A percentile compares a stretch with the other conserved stretches of the same genome.
phyloP scores from a whole-genome alignment of 306 rosid species.

The Cyclanthera cordifolia region DNA sequence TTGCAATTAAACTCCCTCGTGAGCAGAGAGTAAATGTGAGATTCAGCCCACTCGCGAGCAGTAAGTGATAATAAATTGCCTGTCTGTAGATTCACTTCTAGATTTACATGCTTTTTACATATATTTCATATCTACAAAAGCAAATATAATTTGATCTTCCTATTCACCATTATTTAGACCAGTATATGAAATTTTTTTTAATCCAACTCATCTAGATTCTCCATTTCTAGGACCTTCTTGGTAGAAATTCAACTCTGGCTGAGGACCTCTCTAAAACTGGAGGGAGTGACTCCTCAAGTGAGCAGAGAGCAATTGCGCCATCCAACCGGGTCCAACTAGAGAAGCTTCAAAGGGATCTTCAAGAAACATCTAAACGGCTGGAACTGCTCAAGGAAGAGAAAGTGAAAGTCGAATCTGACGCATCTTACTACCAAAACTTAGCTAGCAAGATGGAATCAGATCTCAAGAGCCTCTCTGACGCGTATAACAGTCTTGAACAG shows the following conservation, averaged over 20 bases:
- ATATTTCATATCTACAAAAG: not conserved
- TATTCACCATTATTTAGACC: not conserved
- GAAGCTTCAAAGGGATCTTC: conserved; percentile 64
- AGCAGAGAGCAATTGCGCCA: conserved; percentile 48
- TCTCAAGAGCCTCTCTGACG: conserved; percentile 79
- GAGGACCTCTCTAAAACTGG: conserved; percentile 63
- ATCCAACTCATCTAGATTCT: not conserved
- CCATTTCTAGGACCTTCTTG: conserved; percentile 53
- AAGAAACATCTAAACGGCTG: conserved; percentile 58
- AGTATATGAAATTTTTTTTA: not conserved
- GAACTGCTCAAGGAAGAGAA: conserved; percentile 67
- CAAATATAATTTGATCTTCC: not conserved
- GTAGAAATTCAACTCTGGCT: conserved; percentile 71
- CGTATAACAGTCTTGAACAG: conserved; percentile 92
- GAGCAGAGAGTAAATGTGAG: too few species aligned
- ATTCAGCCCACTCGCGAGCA: too few species aligned
- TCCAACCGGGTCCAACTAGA: conserved; percentile 59
- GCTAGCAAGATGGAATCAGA: conserved; percentile 87
- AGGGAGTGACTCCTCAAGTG: conserved; percentile 29
- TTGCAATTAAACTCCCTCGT: too few species aligned
- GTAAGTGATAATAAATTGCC: not conserved
- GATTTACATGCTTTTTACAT: not conserved
- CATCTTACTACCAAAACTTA: conserved; percentile 40
- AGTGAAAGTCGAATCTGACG: conserved; percentile 62
- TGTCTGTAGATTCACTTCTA: not conserved